Base-by-base conservation (phyloP, 139 green algal species). In the Chlorella sp. region DNA sequence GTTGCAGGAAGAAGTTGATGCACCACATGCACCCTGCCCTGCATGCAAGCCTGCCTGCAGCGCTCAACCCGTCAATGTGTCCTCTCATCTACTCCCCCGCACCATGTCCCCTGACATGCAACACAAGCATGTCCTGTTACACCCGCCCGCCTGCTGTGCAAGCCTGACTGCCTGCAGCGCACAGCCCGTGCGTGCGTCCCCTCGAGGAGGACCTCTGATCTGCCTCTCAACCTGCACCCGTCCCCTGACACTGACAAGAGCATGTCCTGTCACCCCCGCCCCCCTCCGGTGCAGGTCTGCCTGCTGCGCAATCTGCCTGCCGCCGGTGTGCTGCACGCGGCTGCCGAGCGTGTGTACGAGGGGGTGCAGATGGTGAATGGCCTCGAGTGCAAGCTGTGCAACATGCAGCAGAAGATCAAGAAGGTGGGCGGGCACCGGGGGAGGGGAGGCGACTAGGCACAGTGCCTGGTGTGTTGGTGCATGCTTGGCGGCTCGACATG, bases 301-400 rank as follows among this genome's bases (percentile, higher is more conserved):
- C 91, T 97, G 83, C 64, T 80, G 48, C 95, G 95, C 90, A 94
- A 91, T 85, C 69, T 97, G 40, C 91, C 92, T 24, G 61, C 66
- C 7, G 86, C 86, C 36, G 68, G 21, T 2, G 69, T 73, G 53
- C 39, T 32, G 42, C 42, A 83, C 15, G 76, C 69, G 83, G 78
- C 39, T 19, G 86, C 85, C 36, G 90, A 91, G 60, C 85, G 76
- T n/a, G 89, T 83, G 42, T 88, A 95, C 64, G 40, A 88, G 15
- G 88, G 89, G 21, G 91, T 94, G 34, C 64, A 90, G 19, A 85
- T 96, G 32, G 80, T 91, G 30, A 99, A 99, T 79, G 97, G 97
- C 1, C 95, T 99, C 39, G 97, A 99, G 94, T 99, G 97, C 97
- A 99, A 99, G 79, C 81, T 92, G 40, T 82, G 85, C 69, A 86